phyloP scores from a whole-genome alignment of 2,329 filamentous ascomycete genomes.

The Monosporascus sp. region DNA sequence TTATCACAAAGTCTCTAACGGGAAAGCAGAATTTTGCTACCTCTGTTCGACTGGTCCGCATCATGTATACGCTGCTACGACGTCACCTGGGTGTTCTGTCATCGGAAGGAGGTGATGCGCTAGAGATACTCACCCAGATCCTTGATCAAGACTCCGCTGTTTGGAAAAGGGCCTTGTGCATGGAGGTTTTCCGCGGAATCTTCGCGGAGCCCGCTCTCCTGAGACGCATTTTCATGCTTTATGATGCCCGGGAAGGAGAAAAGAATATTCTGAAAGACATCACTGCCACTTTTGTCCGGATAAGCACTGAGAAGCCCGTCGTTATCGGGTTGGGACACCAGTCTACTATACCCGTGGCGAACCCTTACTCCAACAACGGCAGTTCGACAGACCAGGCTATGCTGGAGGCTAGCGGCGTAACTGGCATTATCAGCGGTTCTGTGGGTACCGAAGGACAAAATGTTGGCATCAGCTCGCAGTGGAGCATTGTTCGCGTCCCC shows the following conservation, averaged over 20 bases:
- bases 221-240: slow-evolving; percentile 73
- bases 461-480: slow-evolving; percentile 81
- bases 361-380: slow-evolving; percentile 49
- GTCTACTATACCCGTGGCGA: slow-evolving; percentile 71
- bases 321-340: slow-evolving; percentile 86
- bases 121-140: slow-evolving; percentile 77
- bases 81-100: slow-evolving; percentile 71
- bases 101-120: slow-evolving; percentile 74
- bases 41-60: slow-evolving; percentile 74
- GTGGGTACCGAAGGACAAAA: slow-evolving; percentile 58
- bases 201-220: slow-evolving; percentile 77
- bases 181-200: slow-evolving; percentile 84
- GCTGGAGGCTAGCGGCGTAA: slow-evolving; percentile 79
- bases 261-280: slow-evolving; percentile 76
- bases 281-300: slow-evolving; percentile 81
- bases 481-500: slow-evolving; percentile 81
- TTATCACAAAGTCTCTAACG: slow-evolving; percentile 71
- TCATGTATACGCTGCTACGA: slow-evolving; percentile 75
- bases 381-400: slow-evolving; percentile 74
- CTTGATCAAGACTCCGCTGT: slow-evolving; percentile 77
- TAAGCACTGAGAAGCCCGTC: slow-evolving; percentile 84
- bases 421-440: slow-evolving; percentile 76
- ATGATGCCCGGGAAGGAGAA: slow-evolving; percentile 67
- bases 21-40: slow-evolving; percentile 76
- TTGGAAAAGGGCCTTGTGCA: slow-evolving; percentile 86